phyloP scores from a whole-genome alignment of 2,329 filamentous ascomycete genomes.

The Byssoonygena ceratinophila region DNA sequence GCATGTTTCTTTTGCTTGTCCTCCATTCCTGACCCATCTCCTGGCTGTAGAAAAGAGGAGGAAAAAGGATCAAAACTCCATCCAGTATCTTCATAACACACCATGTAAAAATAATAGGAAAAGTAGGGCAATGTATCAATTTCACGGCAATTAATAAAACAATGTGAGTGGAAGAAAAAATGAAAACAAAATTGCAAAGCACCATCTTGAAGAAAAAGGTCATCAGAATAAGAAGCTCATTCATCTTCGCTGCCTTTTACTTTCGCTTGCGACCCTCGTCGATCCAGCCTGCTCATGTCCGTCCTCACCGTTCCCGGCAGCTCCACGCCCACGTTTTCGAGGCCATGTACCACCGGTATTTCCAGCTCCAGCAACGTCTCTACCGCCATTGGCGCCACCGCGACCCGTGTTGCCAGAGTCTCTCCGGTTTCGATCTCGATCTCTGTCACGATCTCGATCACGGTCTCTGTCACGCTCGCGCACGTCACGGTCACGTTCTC shows the following conservation, averaged over 20 bases:
- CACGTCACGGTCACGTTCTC: slow-evolving; percentile 7
- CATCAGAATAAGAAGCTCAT: not conserved
- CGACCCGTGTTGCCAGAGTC: slow-evolving; percentile 6
- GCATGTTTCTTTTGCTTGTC: not conserved
- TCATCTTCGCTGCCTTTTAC: slow-evolving; percentile 22
- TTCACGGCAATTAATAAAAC: not conserved
- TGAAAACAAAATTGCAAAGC: no score
- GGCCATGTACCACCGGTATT: slow-evolving; percentile 14
- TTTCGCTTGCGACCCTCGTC: slow-evolving; percentile 16
- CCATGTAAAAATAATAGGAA: not conserved
- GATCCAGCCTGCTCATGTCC: slow-evolving; percentile 9
- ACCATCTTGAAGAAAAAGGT: no score
- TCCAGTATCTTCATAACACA: not conserved
- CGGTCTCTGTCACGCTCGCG: slow-evolving; percentile 18
- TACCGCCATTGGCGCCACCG: slow-evolving; percentile 2
- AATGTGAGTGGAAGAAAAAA: not conserved
- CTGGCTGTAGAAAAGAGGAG: not conserved
- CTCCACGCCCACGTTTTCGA: slow-evolving; percentile 16
- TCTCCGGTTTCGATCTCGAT: slow-evolving; percentile 21
- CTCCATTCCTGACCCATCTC: not conserved
- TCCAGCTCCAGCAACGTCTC: slow-evolving; percentile 4
- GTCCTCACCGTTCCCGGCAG: slow-evolving; percentile 11
- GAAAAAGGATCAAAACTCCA: not conserved
- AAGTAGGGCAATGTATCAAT: not conserved
- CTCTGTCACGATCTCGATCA: slow-evolving; percentile 21